Conservation (phyloP, 2,329 filamentous ascomycete species). For the Arthrobotrys iridis region DNA sequence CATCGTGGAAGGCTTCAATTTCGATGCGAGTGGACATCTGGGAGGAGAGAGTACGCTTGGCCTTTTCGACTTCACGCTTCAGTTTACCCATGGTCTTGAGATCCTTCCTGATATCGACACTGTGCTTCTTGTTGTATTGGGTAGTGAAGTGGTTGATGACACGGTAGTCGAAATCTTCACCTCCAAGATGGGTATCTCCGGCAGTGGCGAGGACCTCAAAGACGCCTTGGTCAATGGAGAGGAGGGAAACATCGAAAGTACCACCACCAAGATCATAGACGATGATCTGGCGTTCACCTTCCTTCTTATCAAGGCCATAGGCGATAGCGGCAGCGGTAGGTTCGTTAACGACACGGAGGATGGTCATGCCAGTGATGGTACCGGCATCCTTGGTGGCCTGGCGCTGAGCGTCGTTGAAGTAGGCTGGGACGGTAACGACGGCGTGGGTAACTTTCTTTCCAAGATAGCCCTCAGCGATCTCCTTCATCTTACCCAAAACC, state of each 20-base stretch:
- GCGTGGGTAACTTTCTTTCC: slow-evolving; percentile 86
- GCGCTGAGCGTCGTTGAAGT: slow-evolving; percentile 98
- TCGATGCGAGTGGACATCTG: slow-evolving; percentile 94
- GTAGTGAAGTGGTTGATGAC: slow-evolving; percentile 97
- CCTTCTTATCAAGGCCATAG: slow-evolving; percentile 89
- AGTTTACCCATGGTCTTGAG: slow-evolving; percentile 98
- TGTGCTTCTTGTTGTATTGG: slow-evolving; percentile 98
- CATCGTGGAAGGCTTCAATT: slow-evolving; percentile 96
- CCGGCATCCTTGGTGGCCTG: slow-evolving; percentile 97
- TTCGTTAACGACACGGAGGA: slow-evolving; percentile 96
- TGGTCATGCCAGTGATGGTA: slow-evolving; percentile 89
- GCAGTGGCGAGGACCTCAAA: slow-evolving; percentile 95
- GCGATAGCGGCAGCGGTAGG: slow-evolving; percentile 94
- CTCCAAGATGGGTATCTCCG: slow-evolving; percentile 96
- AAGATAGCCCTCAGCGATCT: slow-evolving; percentile 80
- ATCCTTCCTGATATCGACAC: slow-evolving; percentile 91
- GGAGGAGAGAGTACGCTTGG: slow-evolving; percentile 95
- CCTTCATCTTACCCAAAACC: slow-evolving; percentile 86
- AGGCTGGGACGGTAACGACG: slow-evolving; percentile 93
- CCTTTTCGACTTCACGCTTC: slow-evolving; percentile 99
- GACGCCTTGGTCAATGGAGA: slow-evolving; percentile 89
- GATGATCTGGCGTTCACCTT: slow-evolving; percentile 85
- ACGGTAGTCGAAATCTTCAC: slow-evolving; percentile 98
- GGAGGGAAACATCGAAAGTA: slow-evolving; percentile 92
- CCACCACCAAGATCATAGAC: slow-evolving; percentile 94